Evolutionary conservation across 2,329 filamentous ascomycete genomes (phyloP), one percentile per base, ranked within the genome.

Genomic region (Alternaria triticina): DNA sequence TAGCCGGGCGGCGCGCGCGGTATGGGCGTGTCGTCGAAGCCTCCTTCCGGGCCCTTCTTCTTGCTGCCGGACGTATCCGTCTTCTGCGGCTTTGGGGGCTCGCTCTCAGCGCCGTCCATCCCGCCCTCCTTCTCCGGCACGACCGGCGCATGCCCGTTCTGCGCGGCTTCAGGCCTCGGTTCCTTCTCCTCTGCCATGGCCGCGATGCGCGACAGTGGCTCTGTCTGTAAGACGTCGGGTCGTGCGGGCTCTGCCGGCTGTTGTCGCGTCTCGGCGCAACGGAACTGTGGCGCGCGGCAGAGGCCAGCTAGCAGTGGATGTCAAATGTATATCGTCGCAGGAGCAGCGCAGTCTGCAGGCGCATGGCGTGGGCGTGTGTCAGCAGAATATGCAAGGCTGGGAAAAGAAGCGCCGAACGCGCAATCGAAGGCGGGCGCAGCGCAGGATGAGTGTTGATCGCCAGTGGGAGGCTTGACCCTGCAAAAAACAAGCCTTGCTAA

Each of bases 11-110:
- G 89, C 5, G 88, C 89, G 72, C 87, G 81, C 0, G 93, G 92
- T 9, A 97, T 84, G 2, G 93, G 92, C 0, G 93, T 97, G 36
- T 83, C 79, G 79, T 97, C 94, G 78, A 88, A 96, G 33, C 94
- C 94, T 28, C 94, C 94, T 0, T 90, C 87, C 0, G 92, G 92
- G 47, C 79, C 79, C 67, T 79, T 78, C 27, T 74, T 76, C 61
- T 74, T 74, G 66, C 65, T 73, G 50, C 68, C 67, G 55, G 40
- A 61, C 45, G 69, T 76, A 47, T 60, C 63, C 33, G 70, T 67
- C 68, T 74, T 77, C 62, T 70, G 65, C 13, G 73, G 75, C 65
- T 67, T 71, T 17, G 59, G 63, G 17, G 71, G 65, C 44, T 58
- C 60, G 7, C 52, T 46, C n/a, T 65, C 50, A n/a, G 63, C 50